A percentile compares a stretch with the other conserved stretches of the same genome.
phyloP scores from a whole-genome alignment of 305 asterid genomes.

The Fraxinus angustifolia region DNA sequence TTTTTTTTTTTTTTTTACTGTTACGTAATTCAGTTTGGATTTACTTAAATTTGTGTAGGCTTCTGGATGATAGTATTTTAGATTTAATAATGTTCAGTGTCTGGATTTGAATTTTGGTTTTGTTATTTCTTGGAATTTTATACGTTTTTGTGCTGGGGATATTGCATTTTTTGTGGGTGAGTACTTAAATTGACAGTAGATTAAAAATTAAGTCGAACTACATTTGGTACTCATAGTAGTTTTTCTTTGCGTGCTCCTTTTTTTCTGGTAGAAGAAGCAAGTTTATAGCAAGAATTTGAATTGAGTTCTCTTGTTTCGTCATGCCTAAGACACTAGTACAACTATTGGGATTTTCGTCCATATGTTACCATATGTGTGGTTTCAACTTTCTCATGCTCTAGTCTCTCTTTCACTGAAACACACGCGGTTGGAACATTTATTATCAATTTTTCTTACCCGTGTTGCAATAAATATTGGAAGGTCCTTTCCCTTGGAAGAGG shows the following conservation, averaged over 20 bases:
- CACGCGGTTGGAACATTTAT: neutral
- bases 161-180: neutral
- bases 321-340: neutral
- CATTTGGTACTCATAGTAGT: neutral
- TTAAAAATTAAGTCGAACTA: neutral
- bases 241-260: neutral
- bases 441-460: neutral
- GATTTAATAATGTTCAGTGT: neutral
- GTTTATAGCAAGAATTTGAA: neutral
- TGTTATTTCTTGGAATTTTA: neutral
- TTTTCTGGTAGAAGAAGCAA: neutral
- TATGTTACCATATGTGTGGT: neutral
- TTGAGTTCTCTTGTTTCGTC: neutral
- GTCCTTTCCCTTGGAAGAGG: neutral
- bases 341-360: neutral
- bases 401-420: neutral
- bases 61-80: neutral
- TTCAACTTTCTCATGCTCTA: neutral
- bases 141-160: neutral
- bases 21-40: neutral
- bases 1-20: neutral
- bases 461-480: neutral
- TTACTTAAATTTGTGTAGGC: neutral
- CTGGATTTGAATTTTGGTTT: neutral
- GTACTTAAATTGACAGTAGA: neutral